Evolutionary conservation across 371 early-diverging fungal species (phyloP).

Genomic region (Mycotypha africana): DNA sequence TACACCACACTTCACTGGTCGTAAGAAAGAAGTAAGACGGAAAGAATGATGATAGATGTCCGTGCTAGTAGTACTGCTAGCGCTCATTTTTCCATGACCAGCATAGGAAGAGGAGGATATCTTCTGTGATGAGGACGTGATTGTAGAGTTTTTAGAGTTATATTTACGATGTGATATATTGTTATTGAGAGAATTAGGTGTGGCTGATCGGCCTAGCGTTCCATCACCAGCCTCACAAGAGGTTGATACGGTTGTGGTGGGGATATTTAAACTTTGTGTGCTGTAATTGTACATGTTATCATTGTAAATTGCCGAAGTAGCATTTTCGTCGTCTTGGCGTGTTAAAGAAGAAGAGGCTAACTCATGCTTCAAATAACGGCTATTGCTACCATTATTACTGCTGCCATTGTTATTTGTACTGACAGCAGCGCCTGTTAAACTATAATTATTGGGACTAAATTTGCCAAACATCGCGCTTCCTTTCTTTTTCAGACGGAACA

Average conservation of each 20-base stretch:
- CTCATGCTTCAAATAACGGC: constrained; percentile 7
- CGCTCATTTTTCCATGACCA: neutral
- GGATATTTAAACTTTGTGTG: constrained; percentile 1
- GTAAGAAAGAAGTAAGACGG: constrained; percentile 51
- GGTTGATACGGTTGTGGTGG: neutral
- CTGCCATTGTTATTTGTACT: neutral
- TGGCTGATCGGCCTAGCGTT: neutral
- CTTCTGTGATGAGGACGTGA: neutral
- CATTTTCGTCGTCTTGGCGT: no score
- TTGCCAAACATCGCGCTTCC: constrained; percentile 18
- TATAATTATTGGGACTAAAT: no score
- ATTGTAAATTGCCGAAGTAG: constrained; percentile 3
- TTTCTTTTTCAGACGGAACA: constrained; percentile 21
- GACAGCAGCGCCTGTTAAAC: neutral
- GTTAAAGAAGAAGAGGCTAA: no score
- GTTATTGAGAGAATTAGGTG: constrained; percentile 2
- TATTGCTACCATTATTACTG: neutral
- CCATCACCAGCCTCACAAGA: neutral
- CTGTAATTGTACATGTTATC: constrained; percentile 3
- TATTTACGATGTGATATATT: constrained; percentile 5
- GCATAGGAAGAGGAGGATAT: neutral
- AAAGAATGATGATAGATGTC: constrained; percentile 51
- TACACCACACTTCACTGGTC: constrained; percentile 73
- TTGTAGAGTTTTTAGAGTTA: neutral
- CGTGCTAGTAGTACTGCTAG: no score